Conservation (phyloP, 208 protist species). For the Crithidia fasciculata region DNA sequence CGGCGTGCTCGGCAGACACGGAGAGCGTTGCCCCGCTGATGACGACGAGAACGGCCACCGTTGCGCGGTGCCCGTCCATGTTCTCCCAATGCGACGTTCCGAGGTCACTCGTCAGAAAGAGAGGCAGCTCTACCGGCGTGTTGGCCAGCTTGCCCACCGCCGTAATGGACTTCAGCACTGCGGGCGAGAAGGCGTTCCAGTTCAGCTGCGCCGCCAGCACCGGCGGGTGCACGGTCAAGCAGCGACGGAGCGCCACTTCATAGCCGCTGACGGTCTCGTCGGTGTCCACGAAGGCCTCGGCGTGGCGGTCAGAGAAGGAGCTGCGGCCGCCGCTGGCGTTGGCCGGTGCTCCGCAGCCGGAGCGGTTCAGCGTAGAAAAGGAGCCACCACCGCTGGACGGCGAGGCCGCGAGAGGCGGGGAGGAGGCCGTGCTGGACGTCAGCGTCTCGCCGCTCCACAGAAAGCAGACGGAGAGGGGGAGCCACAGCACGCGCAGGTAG, state of each 20-base stretch:
- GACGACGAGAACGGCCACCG: conserved; percentile 69
- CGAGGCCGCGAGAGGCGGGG: not conserved
- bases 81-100: conserved; percentile 78
- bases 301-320: conserved; percentile 17
- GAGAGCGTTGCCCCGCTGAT: conserved; percentile 48
- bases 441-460: conserved; percentile 34
- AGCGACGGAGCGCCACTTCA: conserved; percentile 33
- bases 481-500: conserved; percentile 73
- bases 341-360: not conserved
- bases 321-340: conserved; percentile 7
- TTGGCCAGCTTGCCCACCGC: conserved; percentile 12
- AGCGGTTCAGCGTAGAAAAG: conserved; percentile 7
- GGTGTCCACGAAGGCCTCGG: conserved; percentile 10
- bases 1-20: conserved; percentile 31
- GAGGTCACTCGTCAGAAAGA: conserved; percentile 51
- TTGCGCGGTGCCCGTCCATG: conserved; percentile 66
- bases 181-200: conserved; percentile 23
- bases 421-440: not conserved
- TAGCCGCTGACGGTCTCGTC: conserved; percentile 38
- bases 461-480: conserved; percentile 65
- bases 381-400: not conserved
- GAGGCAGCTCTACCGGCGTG: conserved; percentile 34
- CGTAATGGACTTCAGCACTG: conserved; percentile 17
- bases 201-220: conserved; percentile 17
- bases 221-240: conserved; percentile 24